A percentile compares a stretch with the other conserved stretches of the same genome.
Evolutionary conservation across 2,329 filamentous ascomycete genomes (phyloP).

Genomic region (Helicocarpus griseus): DNA sequence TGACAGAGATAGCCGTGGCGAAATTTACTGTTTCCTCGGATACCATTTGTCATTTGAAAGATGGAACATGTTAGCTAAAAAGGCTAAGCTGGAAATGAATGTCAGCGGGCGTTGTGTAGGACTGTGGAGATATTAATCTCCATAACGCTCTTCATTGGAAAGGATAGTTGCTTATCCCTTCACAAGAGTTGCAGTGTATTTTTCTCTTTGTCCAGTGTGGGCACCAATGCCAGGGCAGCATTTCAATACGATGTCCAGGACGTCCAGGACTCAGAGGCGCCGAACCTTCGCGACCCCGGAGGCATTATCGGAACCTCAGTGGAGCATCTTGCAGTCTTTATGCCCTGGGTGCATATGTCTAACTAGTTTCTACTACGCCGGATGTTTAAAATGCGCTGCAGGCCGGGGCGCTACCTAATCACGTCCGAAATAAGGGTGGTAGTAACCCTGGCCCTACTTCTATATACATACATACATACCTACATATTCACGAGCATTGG

Average conservation of each 20-base stretch:
- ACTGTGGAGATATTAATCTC: no score
- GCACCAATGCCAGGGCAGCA: neutral
- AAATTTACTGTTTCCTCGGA: constrained; percentile 1
- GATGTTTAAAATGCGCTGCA: neutral
- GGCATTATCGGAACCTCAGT: neutral
- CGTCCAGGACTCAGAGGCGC: neutral
- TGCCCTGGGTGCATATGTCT: no score
- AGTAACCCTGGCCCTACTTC: no score
- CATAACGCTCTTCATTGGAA: no score
- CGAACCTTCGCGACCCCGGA: neutral
- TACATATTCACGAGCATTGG: neutral
- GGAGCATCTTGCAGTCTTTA: neutral
- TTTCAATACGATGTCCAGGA: neutral
- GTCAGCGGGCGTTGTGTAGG: neutral
- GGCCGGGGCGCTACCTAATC: neutral
- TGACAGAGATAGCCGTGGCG: neutral
- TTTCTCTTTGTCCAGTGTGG: neutral
- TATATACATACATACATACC: no score
- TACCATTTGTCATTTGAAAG: neutral
- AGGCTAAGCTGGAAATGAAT: neutral
- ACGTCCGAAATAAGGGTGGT: neutral
- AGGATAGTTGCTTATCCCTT: no score
- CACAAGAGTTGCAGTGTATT: neutral
- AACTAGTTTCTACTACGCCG: neutral
- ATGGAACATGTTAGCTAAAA: neutral